Conservation (phyloP, 2,329 filamentous ascomycete species). For the Ceratocystis colombiana region DNA sequence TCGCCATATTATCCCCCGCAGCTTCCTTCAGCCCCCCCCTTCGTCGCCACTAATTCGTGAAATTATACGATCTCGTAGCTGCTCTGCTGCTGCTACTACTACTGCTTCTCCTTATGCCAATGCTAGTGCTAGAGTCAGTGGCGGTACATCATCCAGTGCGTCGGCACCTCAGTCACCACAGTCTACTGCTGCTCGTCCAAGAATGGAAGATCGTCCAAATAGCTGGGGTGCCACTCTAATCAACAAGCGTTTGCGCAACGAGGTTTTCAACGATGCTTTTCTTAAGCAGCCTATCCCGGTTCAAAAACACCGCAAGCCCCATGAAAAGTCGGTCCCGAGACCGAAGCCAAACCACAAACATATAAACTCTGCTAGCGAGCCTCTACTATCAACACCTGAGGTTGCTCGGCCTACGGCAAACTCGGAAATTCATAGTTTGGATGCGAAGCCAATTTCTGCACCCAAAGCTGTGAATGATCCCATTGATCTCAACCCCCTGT, state of each 20-base stretch:
- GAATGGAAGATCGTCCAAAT: conserved; percentile 47
- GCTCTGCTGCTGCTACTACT: conserved; percentile 22
- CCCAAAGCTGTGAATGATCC: conserved; percentile 8
- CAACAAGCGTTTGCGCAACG: conserved; percentile 76
- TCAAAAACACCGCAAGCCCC: conserved; percentile 63
- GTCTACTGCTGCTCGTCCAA: conserved; percentile 36
- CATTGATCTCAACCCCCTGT: neutral
- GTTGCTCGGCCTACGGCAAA: neutral
- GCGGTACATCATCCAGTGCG: conserved; percentile 15
- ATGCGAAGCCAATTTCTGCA: neutral
- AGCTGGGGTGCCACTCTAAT: conserved; percentile 88
- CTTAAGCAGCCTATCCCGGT: conserved; percentile 71
- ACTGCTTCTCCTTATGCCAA: neutral
- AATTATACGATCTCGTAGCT: conserved; percentile 24
- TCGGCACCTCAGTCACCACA: conserved; percentile 23
- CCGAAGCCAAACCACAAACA: conserved; percentile 31
- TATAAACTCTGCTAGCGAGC: conserved; percentile 17
- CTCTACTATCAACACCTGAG: conserved; percentile 19
- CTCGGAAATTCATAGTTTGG: neutral
- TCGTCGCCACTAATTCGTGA: conserved; percentile 24
- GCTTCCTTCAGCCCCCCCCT: conserved; percentile 54
- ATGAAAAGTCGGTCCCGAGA: conserved; percentile 55
- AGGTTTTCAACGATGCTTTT: conserved; percentile 88
- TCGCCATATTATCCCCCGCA: conserved; percentile 79
- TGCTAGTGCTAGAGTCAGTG: neutral